Conservation (phyloP, 179 eudicot genomes). For the Corrigiola litoralis region DNA sequence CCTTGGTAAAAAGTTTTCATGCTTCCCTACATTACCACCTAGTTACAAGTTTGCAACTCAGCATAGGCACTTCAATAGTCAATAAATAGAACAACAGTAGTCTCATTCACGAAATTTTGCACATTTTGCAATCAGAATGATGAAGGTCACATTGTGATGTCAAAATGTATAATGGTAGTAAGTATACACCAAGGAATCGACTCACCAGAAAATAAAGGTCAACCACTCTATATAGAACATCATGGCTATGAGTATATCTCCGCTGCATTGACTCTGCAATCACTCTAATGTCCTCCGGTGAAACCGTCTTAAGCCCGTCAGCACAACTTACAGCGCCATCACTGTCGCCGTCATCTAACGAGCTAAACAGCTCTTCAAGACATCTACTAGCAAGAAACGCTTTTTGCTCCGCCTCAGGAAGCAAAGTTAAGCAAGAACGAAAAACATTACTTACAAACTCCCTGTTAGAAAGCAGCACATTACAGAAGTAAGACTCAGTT, state of each 20-base stretch:
- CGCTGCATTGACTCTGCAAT: slow-evolving; percentile 48
- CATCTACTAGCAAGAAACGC: slow-evolving; percentile 60
- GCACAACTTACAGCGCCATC: slow-evolving; percentile 35
- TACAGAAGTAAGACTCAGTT: slow-evolving; percentile 60
- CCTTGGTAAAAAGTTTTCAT: too few species aligned
- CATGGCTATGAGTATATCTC: slow-evolving; percentile 51
- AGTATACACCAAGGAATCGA: too few species aligned
- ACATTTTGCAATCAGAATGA: too few species aligned
- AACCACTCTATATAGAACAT: slow-evolving; percentile 50
- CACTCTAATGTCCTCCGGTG: slow-evolving; percentile 38
- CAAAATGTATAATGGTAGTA: too few species aligned
- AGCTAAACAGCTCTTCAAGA: slow-evolving; percentile 41
- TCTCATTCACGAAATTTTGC: too few species aligned
- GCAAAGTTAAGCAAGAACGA: slow-evolving; percentile 44
- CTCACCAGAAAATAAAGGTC: slow-evolving; percentile 78
- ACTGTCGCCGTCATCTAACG: slow-evolving; percentile 31
- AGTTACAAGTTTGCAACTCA: too few species aligned
- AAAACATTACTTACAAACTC: slow-evolving; percentile 44
- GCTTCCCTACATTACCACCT: too few species aligned
- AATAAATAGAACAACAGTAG: too few species aligned
- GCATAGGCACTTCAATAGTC: too few species aligned
- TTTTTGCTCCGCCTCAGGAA: slow-evolving; percentile 71
- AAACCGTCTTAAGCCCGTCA: slow-evolving; percentile 40
- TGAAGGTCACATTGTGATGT: too few species aligned
- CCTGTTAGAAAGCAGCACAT: slow-evolving; percentile 32